Base-by-base conservation (phyloP, 805 yeast genomes). In the Lipomyces sp. region DNA sequence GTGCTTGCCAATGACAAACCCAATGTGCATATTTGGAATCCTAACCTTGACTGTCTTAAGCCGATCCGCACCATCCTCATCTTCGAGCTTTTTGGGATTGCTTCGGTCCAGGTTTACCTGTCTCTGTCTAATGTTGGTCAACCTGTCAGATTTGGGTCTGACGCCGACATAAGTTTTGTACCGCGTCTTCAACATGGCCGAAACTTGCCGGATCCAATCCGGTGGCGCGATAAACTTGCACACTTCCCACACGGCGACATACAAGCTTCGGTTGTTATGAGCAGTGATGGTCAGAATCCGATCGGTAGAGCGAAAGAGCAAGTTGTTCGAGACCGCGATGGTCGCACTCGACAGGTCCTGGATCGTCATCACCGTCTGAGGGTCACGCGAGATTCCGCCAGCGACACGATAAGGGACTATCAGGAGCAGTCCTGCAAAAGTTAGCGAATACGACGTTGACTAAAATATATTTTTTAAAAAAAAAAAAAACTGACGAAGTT, bases 191-290 rank as follows among this genome's bases (percentile, higher is more conserved):
- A 24, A 42, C 10, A 42, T 42, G 48, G 48, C 48, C 3, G 48
- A 42, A 1, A 13, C 48, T n/a, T 42, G 24, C 3, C n/a, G 48
- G 15, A 42, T 42, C 48, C 48, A 42, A 15, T 42, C 48, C n/a
- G 48, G 48, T 7, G 48, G 48, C n/a, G 48, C 48, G 48, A 42
- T 42, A 13, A 42, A 42, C 24, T 42, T 42, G 48, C 48, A 11
- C 24, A 42, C n/a, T 42, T 42, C 48, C 48, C 48, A 42, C 48
- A n/a, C 24, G 15, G 48, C 48, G 24, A 42, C 24, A 42, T 42
- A 42, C n/a, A 42, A 42, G 24, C 48, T 42, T 42, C 48, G 48
- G 48, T n/a, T 42, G 48, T n/a, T 42, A 42, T 42, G 48, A 11
- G 48, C 48, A 18, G 48, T 42, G 18, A 42, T 24, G 10, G n/a